Conservation (phyloP, 164 flowering plant species). For the Macadamia integrifolia region DNA sequence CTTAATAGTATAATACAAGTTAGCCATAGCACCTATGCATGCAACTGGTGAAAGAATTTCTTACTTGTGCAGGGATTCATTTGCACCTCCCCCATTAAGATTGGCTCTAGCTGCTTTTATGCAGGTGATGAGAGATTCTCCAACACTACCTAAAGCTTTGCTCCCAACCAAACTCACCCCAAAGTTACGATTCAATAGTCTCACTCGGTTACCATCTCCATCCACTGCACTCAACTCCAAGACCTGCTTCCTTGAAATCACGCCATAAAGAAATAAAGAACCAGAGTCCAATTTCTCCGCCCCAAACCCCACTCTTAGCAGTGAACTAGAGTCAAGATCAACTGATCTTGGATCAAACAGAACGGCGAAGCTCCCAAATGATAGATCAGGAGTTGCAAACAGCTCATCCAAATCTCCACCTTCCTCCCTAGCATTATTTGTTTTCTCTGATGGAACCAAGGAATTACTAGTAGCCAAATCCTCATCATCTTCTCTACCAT, state of each 20-base stretch:
- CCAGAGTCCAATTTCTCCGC: constrained; percentile 21
- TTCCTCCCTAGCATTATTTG: constrained; percentile 19
- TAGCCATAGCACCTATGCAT: too few species aligned
- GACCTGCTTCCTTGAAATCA: constrained; percentile 50
- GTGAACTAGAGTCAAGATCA: constrained; percentile 38
- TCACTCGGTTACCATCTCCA: constrained; percentile 50
- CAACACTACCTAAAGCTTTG: constrained; percentile 40
- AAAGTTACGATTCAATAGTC: constrained; percentile 30
- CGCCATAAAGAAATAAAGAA: constrained; percentile 41
- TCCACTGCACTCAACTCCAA: constrained; percentile 45
- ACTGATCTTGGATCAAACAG: constrained; percentile 54
- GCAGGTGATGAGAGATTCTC: constrained; percentile 45
- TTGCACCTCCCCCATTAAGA: constrained; percentile 1
- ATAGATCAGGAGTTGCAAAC: constrained; percentile 54
- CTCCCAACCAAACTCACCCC: constrained; percentile 57
- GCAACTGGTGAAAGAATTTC: too few species aligned
- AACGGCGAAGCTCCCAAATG: constrained; percentile 53
- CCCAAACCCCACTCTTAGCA: constrained; percentile 44
- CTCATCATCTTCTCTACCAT: constrained; percentile 36
- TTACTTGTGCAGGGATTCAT: neutral
- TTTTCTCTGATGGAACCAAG: constrained; percentile 10
- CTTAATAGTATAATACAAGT: too few species aligned
- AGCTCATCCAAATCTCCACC: constrained; percentile 37
- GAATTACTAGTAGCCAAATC: constrained; percentile 38
- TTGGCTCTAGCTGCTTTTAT: constrained; percentile 33